Conservation (phyloP, 805 yeast species). For the Hanseniaspora lindneri region DNA sequence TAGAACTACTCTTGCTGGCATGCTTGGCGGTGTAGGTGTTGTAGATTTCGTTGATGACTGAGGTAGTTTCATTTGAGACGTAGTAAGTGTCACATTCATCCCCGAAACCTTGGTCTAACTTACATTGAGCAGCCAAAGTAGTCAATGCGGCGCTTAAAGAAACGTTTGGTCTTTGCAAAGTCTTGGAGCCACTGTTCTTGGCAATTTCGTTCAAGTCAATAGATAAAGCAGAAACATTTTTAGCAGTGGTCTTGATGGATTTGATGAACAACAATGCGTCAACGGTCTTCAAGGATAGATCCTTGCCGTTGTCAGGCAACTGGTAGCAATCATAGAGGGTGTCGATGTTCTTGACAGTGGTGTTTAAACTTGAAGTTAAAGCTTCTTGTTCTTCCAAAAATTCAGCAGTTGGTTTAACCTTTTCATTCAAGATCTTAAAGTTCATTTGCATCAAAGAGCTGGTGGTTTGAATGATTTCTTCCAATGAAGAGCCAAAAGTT, state of each 20-base stretch:
- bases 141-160: slow-evolving; percentile 33
- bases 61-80: slow-evolving; percentile 36
- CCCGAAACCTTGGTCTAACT: slow-evolving; percentile 38
- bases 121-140: slow-evolving; percentile 34
- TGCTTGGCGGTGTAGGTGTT: slow-evolving; percentile 36
- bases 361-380: background rate
- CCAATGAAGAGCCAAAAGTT: background rate
- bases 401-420: background rate
- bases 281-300: background rate
- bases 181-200: slow-evolving; percentile 20
- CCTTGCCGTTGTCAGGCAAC: background rate
- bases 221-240: slow-evolving; percentile 25
- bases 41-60: slow-evolving; percentile 35
- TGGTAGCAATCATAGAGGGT: background rate
- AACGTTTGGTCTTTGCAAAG: slow-evolving; percentile 34
- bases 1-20: background rate
- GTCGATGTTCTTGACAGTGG: background rate
- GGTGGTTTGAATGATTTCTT: background rate
- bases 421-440: background rate
- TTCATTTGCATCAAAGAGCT: background rate
- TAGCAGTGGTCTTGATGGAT: slow-evolving; percentile 34
- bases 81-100: slow-evolving; percentile 35
- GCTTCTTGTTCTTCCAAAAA: background rate
- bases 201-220: slow-evolving; percentile 20
- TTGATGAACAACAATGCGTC: slow-evolving; percentile 28